Conservation (phyloP, 225 moss, liverwort and hornwort species). For the Pseudisothecium myosuroides region DNA sequence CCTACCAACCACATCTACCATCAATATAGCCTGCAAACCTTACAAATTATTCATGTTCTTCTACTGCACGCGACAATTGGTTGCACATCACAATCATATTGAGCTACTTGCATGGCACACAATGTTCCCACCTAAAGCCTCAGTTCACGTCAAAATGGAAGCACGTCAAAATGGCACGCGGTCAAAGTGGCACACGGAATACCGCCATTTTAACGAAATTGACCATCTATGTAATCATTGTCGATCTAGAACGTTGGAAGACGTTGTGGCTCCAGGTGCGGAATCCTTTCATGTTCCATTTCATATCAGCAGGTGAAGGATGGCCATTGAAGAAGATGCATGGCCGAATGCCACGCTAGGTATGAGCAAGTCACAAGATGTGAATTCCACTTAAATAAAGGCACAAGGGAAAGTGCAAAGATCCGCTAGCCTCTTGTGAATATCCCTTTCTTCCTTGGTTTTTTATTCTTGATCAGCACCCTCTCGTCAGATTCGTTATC, state of each 20-base stretch:
- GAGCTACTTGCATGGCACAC: too few relatives aligned
- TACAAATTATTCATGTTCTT: too few relatives aligned
- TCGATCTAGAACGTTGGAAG: background rate
- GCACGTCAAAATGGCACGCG: too few relatives aligned
- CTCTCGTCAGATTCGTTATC: conserved; percentile 5
- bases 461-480: background rate
- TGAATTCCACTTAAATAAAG: background rate
- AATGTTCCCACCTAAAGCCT: too few relatives aligned
- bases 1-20: too few relatives aligned
- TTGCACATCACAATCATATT: too few relatives aligned
- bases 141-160: too few relatives aligned
- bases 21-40: too few relatives aligned
- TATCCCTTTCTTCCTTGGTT: background rate
- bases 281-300: background rate
- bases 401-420: background rate
- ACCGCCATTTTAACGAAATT: too few relatives aligned
- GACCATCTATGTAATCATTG: background rate
- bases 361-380: conserved; percentile 9
- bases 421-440: background rate
- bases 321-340: background rate
- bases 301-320: background rate
- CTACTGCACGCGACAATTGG: too few relatives aligned
- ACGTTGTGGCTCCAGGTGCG: background rate
- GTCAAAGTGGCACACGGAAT: too few relatives aligned
- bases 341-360: background rate